Base-by-base conservation (phyloP, 148 eudicot genomes). In the Pharnaceum exiguum region DNA sequence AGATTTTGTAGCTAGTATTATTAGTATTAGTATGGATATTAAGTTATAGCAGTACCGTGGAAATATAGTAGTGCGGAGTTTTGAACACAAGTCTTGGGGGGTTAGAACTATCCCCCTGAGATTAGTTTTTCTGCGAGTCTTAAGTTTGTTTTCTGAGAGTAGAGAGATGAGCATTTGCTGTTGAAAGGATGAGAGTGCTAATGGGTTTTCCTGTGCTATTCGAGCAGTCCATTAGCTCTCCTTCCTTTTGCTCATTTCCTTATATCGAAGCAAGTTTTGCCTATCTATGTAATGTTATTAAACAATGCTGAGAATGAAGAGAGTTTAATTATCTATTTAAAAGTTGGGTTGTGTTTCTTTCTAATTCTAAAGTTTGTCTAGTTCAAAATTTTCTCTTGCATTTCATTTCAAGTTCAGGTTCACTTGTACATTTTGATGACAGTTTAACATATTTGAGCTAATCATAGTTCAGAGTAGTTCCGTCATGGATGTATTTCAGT, bases 191-290 rank as follows among this genome's bases (percentile, higher is more conserved):
- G 51, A 16, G 13, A 67, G 53, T 43, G 39, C 74, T 55, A 64
- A 29, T 67, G 80, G 82, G 85, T 83, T 83, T 87, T 81, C 71
- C 75, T 78, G 75, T 71, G 96, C 96, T 88, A 55, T 76, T 80
- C 58, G 68, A 82, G 93, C 93, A 70, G 86, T 85, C 82, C 93
- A 64, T 69, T 71, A 54, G 36, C 55, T 31, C 68, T 24, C 59
- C 60, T 57, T 51, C 59, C 42, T 47, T 67, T 18, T 52, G 46
- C 31, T 46, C 35, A 57, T 32, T 59, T 12, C 15, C 26, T 6
- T n/a, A n/a, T n/a, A n/a, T n/a, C n/a, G n/a, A n/a, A n/a, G n/a
- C n/a, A n/a, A n/a, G n/a, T n/a, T n/a, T n/a, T n/a, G n/a, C n/a
- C n/a, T n/a, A n/a, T n/a, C n/a, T n/a, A n/a, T n/a, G n/a, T n/a